Evolutionary conservation across 139 green algal species (phyloP).

Genomic region (Closterium sp.): DNA sequence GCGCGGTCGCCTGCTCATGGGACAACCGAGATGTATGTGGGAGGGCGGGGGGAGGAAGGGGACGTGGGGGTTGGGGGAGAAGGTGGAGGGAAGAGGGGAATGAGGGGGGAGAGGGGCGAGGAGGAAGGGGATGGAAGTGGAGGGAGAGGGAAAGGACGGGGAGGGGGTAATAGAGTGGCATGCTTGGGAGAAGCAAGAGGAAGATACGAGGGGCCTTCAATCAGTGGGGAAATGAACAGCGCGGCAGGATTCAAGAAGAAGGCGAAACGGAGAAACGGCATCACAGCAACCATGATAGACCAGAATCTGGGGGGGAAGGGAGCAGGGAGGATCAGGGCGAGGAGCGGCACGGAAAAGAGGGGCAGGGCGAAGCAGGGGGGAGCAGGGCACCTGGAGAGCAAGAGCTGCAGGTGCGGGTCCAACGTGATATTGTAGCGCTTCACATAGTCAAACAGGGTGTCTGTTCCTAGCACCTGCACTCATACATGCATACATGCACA

Average conservation of each 20-base stretch:
- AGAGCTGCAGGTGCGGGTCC: neutral
- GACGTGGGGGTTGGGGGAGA: slow-evolving; percentile 86
- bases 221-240: slow-evolving; percentile 70
- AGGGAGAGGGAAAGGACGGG: slow-evolving; percentile 71
- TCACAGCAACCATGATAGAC: too few species aligned
- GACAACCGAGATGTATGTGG: neutral
- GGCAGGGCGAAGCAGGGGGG: neutral
- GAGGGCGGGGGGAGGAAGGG: slow-evolving; percentile 55
- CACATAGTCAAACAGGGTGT: neutral
- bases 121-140: slow-evolving; percentile 83
- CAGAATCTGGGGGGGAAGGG: too few species aligned
- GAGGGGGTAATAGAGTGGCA: slow-evolving; percentile 90
- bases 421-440: neutral
- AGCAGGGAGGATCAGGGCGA: neutral
- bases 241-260: neutral
- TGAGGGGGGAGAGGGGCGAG: slow-evolving; percentile 13
- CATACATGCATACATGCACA: neutral
- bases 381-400: neutral
- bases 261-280: too few species aligned
- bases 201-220: neutral
- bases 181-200: slow-evolving; percentile 56
- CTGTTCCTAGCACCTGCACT: neutral
- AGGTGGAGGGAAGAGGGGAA: slow-evolving; percentile 9
- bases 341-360: slow-evolving; percentile 74
- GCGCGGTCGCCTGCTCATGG: neutral